Base-by-base conservation (phyloP, 192 early-diverging fungal genomes). In the Glomus cerebriforme region DNA sequence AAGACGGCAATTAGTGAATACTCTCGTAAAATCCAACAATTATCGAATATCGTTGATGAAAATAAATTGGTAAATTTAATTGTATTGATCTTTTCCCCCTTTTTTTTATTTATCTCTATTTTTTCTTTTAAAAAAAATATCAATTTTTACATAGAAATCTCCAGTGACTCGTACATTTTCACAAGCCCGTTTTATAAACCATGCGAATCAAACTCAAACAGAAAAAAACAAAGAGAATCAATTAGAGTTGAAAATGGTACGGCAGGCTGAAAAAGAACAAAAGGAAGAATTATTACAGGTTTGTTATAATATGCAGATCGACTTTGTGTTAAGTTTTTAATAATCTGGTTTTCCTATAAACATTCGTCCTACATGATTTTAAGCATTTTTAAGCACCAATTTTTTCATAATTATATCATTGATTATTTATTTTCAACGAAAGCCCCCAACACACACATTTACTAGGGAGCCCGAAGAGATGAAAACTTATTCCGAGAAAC, bases 1-100 rank as follows among this genome's bases (percentile, higher is more conserved):
- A 78, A 67, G 34, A 78, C 77, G 68, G 77, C 65, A 9, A 69
- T 68, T 27, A 78, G 77, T 35, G 77, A 78, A 58, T 78, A 78
- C 32, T 26, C 64, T 4, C 64, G 43, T 6, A 78, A 78, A 59
- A 78, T 78, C 7, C 39, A 69, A 68, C 37, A 39, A 54, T 69
- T 78, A 68, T 58, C 45, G 7, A 27, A 78, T 32, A 68, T 78
- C 12, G 63, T 54, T 47, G 77, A 78, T 68, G 77, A 78, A 78
- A 68, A 58, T 47, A 78, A 78, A 78, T 47, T 78, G 47, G 65
- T 75, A 62, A 59, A n/a, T n/a, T 8, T 22, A 24, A 49, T 34
- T 59, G 59, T 1, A 22, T 34, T 24, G 13, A 62, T 39, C 37
- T 31, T 34, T 24, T 39, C 7, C 37, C 7, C 19, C 4, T 37